Base-by-base conservation (phyloP, 441 rosid species). In the Pelargonium fulgidum region DNA sequence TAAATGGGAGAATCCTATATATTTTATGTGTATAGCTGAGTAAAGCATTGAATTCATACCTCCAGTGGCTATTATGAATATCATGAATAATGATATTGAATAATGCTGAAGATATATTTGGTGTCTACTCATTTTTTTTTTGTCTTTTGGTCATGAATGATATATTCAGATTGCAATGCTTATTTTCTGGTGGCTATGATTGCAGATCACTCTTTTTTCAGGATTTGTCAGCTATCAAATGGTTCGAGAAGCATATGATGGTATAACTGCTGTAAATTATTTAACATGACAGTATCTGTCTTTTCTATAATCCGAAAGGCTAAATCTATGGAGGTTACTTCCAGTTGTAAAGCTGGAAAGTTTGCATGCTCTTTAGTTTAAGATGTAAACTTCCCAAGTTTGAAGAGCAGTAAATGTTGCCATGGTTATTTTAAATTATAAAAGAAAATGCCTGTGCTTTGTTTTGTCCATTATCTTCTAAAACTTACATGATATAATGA, bases 211-310 rank as follows among this genome's bases (percentile, higher is more conserved):
- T 69, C 82, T 92, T 81, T 94, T 94, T 86, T 94, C 98, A 66
- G 99, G 98, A 73, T 92, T 92, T 81, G 97, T 90, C 70, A 92
- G 90, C 91, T 92, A 89, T 83, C 98, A 87, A 79, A 92, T 94
- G 98, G 98, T 94, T 75, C 87, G 90, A 79, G 97, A 94, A 77
- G 98, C 99, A 78, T 92, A 90, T 72, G 91, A 84, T 79, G 98
- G 99, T 92, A 73, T 24, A 22, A 73, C 48, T 69, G 65, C 9
- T 58, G 16, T 50, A 64, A 20, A 52, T 77, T 67, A 33, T 48
- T 64, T 24, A 39, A 4, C 19, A 17, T 16, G 19, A 67, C 48
- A 11, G 16, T 66, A 22, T 73, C 50, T 41, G 47, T 64, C 36
- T 16, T 52, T 3, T 19, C 45, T 58, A 56, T 17, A 63, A 29